Evolutionary conservation across 768 basidiomycete species (phyloP).

Genomic region (Steccherinum ochraceum): DNA sequence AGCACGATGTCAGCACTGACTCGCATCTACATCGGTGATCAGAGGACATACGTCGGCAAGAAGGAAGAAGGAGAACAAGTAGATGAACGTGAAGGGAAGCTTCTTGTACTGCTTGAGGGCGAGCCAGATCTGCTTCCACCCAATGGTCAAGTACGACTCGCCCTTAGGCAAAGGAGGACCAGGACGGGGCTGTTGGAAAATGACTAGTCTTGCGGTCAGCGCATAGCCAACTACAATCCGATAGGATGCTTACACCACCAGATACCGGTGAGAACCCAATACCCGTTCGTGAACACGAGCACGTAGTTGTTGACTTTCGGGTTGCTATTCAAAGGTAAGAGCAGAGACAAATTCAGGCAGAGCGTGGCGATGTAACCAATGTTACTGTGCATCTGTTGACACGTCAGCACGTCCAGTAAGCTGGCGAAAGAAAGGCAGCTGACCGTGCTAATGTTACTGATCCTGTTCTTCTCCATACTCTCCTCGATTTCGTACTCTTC

Average conservation of each 20-base stretch:
- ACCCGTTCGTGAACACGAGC: constrained; percentile 63
- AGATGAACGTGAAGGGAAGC: constrained; percentile 78
- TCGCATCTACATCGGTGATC: not conserved
- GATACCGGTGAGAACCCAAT: constrained; percentile 75
- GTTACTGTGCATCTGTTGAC: constrained; percentile 61
- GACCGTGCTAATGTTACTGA: constrained; percentile 82
- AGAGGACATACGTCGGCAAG: constrained; percentile 58
- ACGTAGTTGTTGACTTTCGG: constrained; percentile 70
- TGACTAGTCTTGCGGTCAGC: constrained; percentile 39
- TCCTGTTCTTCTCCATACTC: constrained; percentile 76
- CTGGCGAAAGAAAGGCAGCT: constrained; percentile 7
- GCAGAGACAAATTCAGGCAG: constrained; percentile 60
- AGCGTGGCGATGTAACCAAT: constrained; percentile 65
- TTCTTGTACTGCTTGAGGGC: constrained; percentile 70
- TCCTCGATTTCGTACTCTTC: constrained; percentile 72
- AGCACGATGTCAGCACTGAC: not conserved
- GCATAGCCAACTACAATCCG: not conserved
- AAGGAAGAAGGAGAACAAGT: constrained; percentile 72
- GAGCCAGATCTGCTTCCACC: constrained; percentile 85
- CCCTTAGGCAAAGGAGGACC: constrained; percentile 75
- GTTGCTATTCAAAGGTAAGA: constrained; percentile 55
- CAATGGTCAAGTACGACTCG: constrained; percentile 72
- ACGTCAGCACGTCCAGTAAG: not conserved
- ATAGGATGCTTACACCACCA: constrained; percentile 71
- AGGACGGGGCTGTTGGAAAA: constrained; percentile 80